Base-by-base conservation (phyloP, 2,329 filamentous ascomycete species). In the Tolypocladium ovalisporum region DNA sequence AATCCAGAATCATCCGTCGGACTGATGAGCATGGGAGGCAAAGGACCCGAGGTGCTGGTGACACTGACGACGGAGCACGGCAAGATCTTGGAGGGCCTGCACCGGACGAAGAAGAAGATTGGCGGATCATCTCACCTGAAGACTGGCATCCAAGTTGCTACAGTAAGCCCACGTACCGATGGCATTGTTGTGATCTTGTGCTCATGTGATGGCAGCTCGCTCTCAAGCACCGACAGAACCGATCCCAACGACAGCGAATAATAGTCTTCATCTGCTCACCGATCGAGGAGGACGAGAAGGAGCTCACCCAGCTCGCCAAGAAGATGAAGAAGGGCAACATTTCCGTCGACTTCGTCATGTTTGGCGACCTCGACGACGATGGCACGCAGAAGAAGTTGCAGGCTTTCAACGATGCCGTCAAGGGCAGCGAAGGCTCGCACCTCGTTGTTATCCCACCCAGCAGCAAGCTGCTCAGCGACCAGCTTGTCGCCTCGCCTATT, bases 241-340 rank as follows among this genome's bases (percentile, higher is more conserved):
- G 96, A 75, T 90, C 90, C 54, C 94, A 97, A 76, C 86, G 90
- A 66, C 92, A 96, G 80, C 89, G 94, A 64, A 96, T 99, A 79
- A 88, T 99, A 74, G 91, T 95, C 60, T 97, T 99, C 73, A 88
- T 92, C 62, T 99, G 94, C 81, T 96, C 91, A 47, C 89, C 92
- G 34, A 87, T 97, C 68, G 82, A 86, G 61, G 94, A 99, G 69
- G 87, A 90, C 62, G 89, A 97, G 73, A 94, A 94, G 76, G 85
- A 88, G 56, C 84, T 99, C 54, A 83, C 92, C 61, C 89, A 90
- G 69, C 82, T 99, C 35, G 92, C 94, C 51, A 96, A 94, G 79
- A 95, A 94, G 78, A 95, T 97, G 91, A 97, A 97, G 85, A 99
- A 99, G 82, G 88, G 87, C 73, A 93, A 89, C 68, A 89, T 96